Evolutionary conservation across 1,284 basidiomycete species (phyloP).

Genomic region (Microbotryum silenes-acaulis): DNA sequence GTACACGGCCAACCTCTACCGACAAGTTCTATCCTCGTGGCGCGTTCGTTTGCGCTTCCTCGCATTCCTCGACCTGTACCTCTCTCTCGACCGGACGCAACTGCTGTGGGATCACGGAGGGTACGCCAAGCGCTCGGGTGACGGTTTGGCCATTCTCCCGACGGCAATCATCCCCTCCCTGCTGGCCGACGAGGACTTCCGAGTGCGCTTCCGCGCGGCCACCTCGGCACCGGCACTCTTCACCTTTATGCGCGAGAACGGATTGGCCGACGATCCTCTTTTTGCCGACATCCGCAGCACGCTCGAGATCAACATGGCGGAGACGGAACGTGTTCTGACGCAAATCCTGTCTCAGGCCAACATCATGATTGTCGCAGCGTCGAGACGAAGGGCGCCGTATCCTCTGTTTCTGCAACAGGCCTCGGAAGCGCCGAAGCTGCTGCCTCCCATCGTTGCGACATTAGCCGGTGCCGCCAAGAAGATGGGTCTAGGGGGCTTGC

Average conservation of each 20-base stretch:
- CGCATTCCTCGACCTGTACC: slow-evolving; percentile 59
- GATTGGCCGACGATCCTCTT: slow-evolving; percentile 18
- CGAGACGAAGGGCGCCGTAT: slow-evolving; percentile 73
- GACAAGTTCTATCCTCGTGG: slow-evolving; percentile 56
- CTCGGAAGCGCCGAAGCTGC: slow-evolving; percentile 40
- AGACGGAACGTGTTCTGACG: slow-evolving; percentile 67
- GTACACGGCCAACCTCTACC: slow-evolving; percentile 48
- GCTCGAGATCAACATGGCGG: slow-evolving; percentile 42
- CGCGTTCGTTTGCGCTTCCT: slow-evolving; percentile 52
- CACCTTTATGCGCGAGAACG: slow-evolving; percentile 19
- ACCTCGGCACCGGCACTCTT: slow-evolving; percentile 55
- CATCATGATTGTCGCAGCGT: slow-evolving; percentile 70
- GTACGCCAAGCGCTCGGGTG: slow-evolving; percentile 34
- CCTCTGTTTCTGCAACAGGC: slow-evolving; percentile 72
- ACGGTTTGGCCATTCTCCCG: slow-evolving; percentile 34
- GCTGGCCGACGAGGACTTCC: slow-evolving; percentile 65
- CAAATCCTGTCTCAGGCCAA: slow-evolving; percentile 57
- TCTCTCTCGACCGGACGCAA: slow-evolving; percentile 55
- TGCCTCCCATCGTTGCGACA: slow-evolving; percentile 50
- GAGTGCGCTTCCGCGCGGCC: slow-evolving; percentile 72
- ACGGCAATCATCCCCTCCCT: slow-evolving; percentile 51
- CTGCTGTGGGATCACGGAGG: slow-evolving; percentile 46
- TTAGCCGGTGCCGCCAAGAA: slow-evolving; percentile 57
- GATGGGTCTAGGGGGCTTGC: slow-evolving; percentile 60
- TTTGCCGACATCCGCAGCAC: slow-evolving; percentile 22